Base-by-base conservation (phyloP, 2,329 filamentous ascomycete species). In the Nemania diffusa region DNA sequence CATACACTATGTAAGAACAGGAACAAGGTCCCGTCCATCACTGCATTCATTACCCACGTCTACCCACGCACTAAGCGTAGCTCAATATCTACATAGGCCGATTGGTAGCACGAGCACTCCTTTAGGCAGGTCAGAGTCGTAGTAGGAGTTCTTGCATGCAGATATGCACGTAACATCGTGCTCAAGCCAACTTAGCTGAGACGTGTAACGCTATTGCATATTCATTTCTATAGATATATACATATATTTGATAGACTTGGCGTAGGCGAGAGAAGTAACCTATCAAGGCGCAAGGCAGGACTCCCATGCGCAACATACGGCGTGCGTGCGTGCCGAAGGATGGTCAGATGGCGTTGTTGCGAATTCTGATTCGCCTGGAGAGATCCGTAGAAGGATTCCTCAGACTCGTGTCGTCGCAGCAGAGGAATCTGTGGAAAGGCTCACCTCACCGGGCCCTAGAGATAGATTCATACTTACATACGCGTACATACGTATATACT, bases 151-250 rank as follows among this genome's bases (percentile, higher is more conserved):
- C 40, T 60, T 66, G 68, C 68, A 70, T 70, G 66, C 68, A 68
- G 48, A 68, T 57, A 61, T 71, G 64, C 61, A 68, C 60, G 61
- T 70, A 67, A 73, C 71, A 65, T 69, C 66, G 63, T 68, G 67
- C 58, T 56, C 53, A 24, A 52, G 53, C 66, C 72, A 72, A 73
- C 66, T 59, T 56, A 52, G 73, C 68, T 70, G 68, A 68, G 66
- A 69, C 67, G 62, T 68, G 68, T 58, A 65, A 69, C 65, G 65
- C 58, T 61, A 65, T 62, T 69, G 67, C 67, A 69, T 69, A 69
- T 64, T 26, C 26, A 24, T 34, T 69, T 67, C 67, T 69, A 69
- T 69, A 59, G 56, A 64, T 69, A 69, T 64, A 69, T 61, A 52
- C 60, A 57, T 46, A 62, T 50, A 56, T 46, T 52, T 53, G 57